A percentile compares a stretch with the other conserved stretches of the same genome.
Evolutionary conservation across 768 basidiomycete species (phyloP).

Genomic region (Tylopilus rubrobrunneus): DNA sequence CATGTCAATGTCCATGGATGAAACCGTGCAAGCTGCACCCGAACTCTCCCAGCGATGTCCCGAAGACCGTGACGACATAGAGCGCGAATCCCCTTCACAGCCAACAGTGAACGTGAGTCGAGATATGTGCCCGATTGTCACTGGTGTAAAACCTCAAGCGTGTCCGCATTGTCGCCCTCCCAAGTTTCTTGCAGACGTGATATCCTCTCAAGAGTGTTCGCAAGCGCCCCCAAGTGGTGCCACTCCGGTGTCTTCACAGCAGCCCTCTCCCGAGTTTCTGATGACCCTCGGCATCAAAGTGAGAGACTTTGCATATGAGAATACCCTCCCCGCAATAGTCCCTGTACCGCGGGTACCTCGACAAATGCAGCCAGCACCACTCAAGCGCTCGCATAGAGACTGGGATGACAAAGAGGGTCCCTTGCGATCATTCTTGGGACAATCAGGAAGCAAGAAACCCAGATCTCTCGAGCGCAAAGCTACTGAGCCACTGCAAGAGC

Average conservation of each 20-base stretch:
- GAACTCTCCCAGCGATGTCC: neutral
- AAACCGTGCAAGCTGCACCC: neutral
- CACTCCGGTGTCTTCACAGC: constrained; percentile 19
- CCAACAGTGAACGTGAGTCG: constrained; percentile 34
- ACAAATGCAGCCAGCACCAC: constrained; percentile 44
- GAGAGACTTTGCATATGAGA: constrained; percentile 68
- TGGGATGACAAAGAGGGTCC: constrained; percentile 29
- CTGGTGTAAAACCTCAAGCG: constrained; percentile 31
- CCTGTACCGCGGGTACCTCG: constrained; percentile 45
- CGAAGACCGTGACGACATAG: constrained; percentile 9
- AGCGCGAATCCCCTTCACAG: constrained; percentile 24
- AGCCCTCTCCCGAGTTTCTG: constrained; percentile 35
- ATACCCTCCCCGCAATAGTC: constrained; percentile 56
- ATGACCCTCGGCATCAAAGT: constrained; percentile 38
- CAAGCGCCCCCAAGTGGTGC: constrained; percentile 14
- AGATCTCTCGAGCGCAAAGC: constrained; percentile 28
- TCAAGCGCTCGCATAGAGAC: constrained; percentile 37
- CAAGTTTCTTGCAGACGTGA: constrained; percentile 17
- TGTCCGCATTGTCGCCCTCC: constrained; percentile 21
- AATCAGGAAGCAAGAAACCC: constrained; percentile 19
- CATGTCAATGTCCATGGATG: constrained; percentile 1
- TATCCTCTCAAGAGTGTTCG: constrained; percentile 9
- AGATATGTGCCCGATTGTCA: constrained; percentile 28
- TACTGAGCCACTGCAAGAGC: constrained; percentile 34
- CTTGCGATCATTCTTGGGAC: neutral